phyloP scores from a whole-genome alignment of 805 yeast species.

The Lachancea fermentati region DNA sequence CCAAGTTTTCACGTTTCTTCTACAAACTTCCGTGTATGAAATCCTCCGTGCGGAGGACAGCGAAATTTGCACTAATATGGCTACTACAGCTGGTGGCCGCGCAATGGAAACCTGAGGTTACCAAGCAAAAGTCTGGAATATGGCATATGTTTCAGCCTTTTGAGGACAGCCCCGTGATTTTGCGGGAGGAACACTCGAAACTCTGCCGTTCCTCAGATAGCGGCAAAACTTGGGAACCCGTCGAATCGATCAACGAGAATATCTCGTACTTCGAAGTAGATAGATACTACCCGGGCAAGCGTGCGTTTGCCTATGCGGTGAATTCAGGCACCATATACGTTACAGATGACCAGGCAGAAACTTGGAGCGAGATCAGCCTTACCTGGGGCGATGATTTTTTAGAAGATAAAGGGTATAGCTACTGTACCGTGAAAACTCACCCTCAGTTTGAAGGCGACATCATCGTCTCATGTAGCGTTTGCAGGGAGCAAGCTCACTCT shows the following conservation, averaged over 20 bases:
- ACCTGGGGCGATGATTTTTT: not conserved
- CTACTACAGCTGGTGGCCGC: slow-evolving; percentile 5
- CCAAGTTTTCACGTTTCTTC: not conserved
- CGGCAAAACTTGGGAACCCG: slow-evolving; percentile 44
- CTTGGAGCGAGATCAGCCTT: slow-evolving; percentile 20
- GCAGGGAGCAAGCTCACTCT: no score
- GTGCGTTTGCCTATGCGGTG: slow-evolving; percentile 4
- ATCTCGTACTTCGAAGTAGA: not conserved
- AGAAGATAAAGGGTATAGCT: not conserved
- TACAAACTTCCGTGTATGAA: not conserved
- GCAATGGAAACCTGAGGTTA: slow-evolving; percentile 20
- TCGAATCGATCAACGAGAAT: not conserved
- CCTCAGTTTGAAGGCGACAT: slow-evolving; percentile 16
- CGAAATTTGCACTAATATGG: not conserved
- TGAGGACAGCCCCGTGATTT: slow-evolving; percentile 48
- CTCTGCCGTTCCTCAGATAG: slow-evolving; percentile 41
- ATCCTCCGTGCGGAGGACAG: not conserved
- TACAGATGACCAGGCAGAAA: slow-evolving; percentile 27
- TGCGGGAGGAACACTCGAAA: slow-evolving; percentile 29
- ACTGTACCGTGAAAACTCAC: slow-evolving; percentile 14
- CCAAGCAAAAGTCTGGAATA: slow-evolving; percentile 5
- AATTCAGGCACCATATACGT: slow-evolving; percentile 16
- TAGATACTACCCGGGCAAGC: not conserved
- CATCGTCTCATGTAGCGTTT: slow-evolving; percentile 10
- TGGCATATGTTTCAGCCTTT: slow-evolving; percentile 26